These are phyloP conservation scores for Naganishia vishniacii DNA, from an alignment of 768 basidiomycete genomes.

Conservation along the genomic window DNA sequence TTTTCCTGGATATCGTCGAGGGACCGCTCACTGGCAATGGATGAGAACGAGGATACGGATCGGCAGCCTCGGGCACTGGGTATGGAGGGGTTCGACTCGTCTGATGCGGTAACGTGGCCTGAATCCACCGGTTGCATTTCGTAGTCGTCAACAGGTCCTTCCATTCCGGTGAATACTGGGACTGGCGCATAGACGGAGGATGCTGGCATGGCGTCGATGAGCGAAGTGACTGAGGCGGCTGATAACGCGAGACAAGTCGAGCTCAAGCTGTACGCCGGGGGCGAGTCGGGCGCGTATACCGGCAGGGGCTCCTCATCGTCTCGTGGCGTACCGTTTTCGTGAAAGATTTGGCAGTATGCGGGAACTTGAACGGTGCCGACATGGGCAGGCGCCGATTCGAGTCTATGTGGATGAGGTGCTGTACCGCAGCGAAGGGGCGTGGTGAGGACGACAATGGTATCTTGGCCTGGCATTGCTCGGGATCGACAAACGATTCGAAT, in stretches of 20 bases:
- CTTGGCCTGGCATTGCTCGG: conserved; percentile 8
- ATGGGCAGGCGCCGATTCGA: no score
- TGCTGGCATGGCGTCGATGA: no score
- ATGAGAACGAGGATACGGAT: not conserved
- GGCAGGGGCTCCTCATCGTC: conserved; percentile 42
- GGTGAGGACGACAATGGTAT: conserved; percentile 40
- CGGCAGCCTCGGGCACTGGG: not conserved
- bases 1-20: not conserved
- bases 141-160: no score
- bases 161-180: not conserved
- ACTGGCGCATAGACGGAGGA: not conserved
- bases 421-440: conserved; percentile 45
- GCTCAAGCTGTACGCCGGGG: conserved; percentile 22
- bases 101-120: not conserved
- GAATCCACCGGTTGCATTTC: no score
- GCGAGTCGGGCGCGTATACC: conserved; percentile 30
- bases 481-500: conserved; percentile 39
- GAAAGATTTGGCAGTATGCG: conserved; percentile 45
- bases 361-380: conserved; percentile 33
- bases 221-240: no score
- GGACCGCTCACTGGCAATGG: not conserved
- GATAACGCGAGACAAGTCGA: no score
- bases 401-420: conserved; percentile 28
- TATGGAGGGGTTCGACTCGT: not conserved
- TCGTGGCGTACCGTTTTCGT: conserved; percentile 42